Evolutionary conservation across 2,329 filamentous ascomycete species (phyloP).

Genomic region (Nigrospora oryzae): DNA sequence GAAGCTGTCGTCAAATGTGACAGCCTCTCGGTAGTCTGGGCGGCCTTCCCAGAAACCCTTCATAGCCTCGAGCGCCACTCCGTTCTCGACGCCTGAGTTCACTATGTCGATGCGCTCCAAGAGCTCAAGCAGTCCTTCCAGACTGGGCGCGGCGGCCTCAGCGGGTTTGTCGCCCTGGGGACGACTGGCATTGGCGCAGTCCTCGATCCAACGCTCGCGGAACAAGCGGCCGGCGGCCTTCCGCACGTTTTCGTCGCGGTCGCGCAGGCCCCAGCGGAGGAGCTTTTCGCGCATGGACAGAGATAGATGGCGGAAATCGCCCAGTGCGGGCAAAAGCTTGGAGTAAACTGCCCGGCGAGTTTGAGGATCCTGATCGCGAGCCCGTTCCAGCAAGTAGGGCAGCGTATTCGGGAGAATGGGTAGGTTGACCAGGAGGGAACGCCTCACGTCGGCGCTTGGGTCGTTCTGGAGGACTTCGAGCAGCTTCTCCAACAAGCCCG

Average conservation of each 20-base stretch:
- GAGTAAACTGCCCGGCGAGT: constrained; percentile 84
- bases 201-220: constrained; percentile 94
- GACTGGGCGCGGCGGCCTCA: constrained; percentile 54
- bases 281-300: constrained; percentile 93
- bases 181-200: constrained; percentile 66
- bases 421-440: constrained; percentile 83
- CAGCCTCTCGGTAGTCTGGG: constrained; percentile 68
- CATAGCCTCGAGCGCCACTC: constrained; percentile 91
- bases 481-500: constrained; percentile 71
- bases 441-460: constrained; percentile 84
- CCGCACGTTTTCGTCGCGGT: constrained; percentile 88
- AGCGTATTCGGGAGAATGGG: constrained; percentile 76
- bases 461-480: constrained; percentile 89
- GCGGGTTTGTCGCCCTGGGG: constrained; percentile 47
- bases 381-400: constrained; percentile 81
- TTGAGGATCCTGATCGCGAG: constrained; percentile 76
- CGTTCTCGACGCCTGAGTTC: constrained; percentile 81
- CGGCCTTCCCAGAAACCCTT: constrained; percentile 91
- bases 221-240: constrained; percentile 88
- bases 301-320: constrained; percentile 89
- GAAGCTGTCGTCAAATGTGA: constrained; percentile 65
- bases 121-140: constrained; percentile 81
- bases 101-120: constrained; percentile 90
- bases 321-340: constrained; percentile 75
- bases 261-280: constrained; percentile 85